A percentile compares a stretch with the other conserved stretches of the same genome.
phyloP scores from a whole-genome alignment of 192 early-diverging fungal species.

The Backusella macrospora region DNA sequence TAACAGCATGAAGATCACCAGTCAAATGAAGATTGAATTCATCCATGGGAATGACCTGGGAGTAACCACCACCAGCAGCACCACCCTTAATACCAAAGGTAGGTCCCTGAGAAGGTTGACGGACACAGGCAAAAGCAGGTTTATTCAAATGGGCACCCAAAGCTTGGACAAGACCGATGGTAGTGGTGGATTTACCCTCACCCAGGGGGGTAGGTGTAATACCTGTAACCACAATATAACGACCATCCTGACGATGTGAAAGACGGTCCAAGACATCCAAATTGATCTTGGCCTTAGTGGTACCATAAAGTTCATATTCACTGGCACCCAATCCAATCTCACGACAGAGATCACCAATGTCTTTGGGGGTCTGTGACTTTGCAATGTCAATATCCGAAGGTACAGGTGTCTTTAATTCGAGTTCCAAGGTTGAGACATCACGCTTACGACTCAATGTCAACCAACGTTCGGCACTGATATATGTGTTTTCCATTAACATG shows the following conservation, averaged over 20 bases:
- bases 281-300: conserved; percentile 87
- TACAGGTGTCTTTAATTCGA: conserved; percentile 77
- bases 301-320: conserved; percentile 86
- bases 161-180: conserved; percentile 93
- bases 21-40: conserved; percentile 99
- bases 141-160: conserved; percentile 92
- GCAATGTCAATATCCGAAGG: conserved; percentile 97
- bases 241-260: conserved; percentile 76
- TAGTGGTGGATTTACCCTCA: conserved; percentile 98
- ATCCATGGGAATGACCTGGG: conserved; percentile 99
- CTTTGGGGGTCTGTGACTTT: conserved; percentile 84
- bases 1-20: conserved; percentile 98
- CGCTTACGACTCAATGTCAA: conserved; percentile 54
- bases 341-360: conserved; percentile 71
- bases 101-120: conserved; percentile 99
- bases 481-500: conserved; percentile 93
- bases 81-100: conserved; percentile 99
- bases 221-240: conserved; percentile 94
- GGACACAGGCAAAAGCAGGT: conserved; percentile 92
- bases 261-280: conserved; percentile 85
- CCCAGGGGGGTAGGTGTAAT: conserved; percentile 98
- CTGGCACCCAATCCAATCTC: conserved; percentile 80
- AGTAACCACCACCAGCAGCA: conserved; percentile 96
- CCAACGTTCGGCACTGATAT: conserved; percentile 75
- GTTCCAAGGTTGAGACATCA: conserved; percentile 59